Conservation (phyloP, 169 alveolate species). For the Cryptosporidium viatorum region DNA sequence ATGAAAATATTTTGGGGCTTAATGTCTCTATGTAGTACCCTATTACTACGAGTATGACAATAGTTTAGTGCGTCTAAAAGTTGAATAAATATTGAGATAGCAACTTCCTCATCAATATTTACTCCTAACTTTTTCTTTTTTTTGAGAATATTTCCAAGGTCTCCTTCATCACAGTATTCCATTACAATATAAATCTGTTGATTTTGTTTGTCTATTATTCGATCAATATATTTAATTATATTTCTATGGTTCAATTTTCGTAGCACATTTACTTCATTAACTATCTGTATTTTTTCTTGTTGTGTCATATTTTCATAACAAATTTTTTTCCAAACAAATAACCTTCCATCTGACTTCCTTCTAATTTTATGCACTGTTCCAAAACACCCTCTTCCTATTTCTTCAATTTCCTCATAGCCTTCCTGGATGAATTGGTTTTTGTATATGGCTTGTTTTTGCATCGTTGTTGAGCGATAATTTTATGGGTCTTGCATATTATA, state of each 20-base stretch:
- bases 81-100: constrained; percentile 93
- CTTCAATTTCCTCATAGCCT: constrained; percentile 81
- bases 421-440: constrained; percentile 75
- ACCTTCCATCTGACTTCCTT: constrained; percentile 83
- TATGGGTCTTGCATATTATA: neutral
- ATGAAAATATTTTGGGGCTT: constrained; percentile 96
- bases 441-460: constrained; percentile 13
- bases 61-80: constrained; percentile 92
- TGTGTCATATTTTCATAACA: constrained; percentile 94
- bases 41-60: constrained; percentile 92
- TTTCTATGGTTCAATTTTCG: constrained; percentile 95
- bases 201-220: constrained; percentile 92
- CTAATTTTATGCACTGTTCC: constrained; percentile 87
- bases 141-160: constrained; percentile 91
- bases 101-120: constrained; percentile 91
- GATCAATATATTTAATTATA: constrained; percentile 93
- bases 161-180: constrained; percentile 98
- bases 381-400: constrained; percentile 88
- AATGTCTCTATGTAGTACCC: constrained; percentile 94
- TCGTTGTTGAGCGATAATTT: neutral
- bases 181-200: constrained; percentile 92
- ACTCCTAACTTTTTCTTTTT: constrained; percentile 90
- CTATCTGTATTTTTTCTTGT: constrained; percentile 94
- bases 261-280: constrained; percentile 95
- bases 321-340: constrained; percentile 95